A percentile compares a stretch with the other conserved stretches of the same genome.
Evolutionary conservation across 257 asterid genomes (phyloP).

Genomic region (Solanum acaule): DNA sequence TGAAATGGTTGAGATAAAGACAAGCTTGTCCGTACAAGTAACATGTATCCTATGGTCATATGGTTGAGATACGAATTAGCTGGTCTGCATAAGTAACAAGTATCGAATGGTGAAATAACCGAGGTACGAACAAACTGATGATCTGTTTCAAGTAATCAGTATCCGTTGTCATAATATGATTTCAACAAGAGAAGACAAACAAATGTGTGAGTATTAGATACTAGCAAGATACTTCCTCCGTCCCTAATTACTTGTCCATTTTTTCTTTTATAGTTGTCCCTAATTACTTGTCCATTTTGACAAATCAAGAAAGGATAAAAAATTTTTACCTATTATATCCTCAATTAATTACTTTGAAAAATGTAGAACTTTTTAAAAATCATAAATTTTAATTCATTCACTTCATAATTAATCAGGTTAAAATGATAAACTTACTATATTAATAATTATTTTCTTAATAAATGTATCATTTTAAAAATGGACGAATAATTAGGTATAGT

Average conservation of each 20-base stretch:
- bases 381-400: too few relatives aligned
- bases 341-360: too few relatives aligned
- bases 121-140: neutral
- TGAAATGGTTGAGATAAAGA: neutral
- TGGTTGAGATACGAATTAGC: neutral
- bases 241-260: too few relatives aligned
- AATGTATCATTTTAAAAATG: fast-evolving
- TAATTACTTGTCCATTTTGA: too few relatives aligned
- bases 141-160: too few relatives aligned
- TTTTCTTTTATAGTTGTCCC: too few relatives aligned
- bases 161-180: neutral
- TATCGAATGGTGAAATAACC: neutral
- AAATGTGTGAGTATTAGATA: neutral
- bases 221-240: neutral
- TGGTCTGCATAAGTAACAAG: neutral
- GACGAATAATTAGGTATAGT: neutral
- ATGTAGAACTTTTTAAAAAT: too few relatives aligned
- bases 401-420: too few relatives aligned
- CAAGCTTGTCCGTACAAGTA: neutral
- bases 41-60: neutral
- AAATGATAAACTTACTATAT: too few relatives aligned
- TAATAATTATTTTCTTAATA: too few relatives aligned
- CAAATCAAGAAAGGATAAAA: too few relatives aligned
- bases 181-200: neutral
- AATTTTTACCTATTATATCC: too few relatives aligned